These are phyloP conservation scores for Flagelloscypha sp. DNA, from an alignment of 768 basidiomycete species.

Conservation along the genomic window DNA sequence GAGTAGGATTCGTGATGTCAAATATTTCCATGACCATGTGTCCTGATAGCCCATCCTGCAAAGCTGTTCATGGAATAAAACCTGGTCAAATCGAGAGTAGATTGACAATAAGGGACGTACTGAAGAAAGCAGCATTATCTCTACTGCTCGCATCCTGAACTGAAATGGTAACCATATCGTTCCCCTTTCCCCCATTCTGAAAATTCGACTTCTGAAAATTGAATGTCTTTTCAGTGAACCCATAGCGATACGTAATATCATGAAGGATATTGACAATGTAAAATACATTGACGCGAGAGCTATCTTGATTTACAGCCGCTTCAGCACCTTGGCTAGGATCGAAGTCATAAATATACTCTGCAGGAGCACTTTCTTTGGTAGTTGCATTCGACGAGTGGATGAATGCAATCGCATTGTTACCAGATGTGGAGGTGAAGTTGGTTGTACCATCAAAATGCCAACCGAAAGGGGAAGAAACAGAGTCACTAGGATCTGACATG, in stretches of 20 bases:
- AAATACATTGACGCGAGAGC: conserved; percentile 47
- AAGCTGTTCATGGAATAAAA: neutral
- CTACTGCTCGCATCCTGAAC: conserved; percentile 39
- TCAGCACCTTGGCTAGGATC: conserved; percentile 26
- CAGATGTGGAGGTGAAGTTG: conserved; percentile 13
- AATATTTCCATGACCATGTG: conserved; percentile 20
- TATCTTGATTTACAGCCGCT: conserved; percentile 36
- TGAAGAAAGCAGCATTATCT: conserved; percentile 30
- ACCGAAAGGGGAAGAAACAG: conserved; percentile 43
- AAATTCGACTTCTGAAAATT: conserved; percentile 50
- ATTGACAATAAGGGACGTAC: too few relatives aligned
- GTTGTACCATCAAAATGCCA: conserved; percentile 31
- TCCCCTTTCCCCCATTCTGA: conserved; percentile 38
- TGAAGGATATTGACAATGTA: conserved; percentile 55
- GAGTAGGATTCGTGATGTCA: conserved; percentile 18
- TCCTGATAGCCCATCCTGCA: conserved; percentile 20
- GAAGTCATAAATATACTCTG: conserved; percentile 29
- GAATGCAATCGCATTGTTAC: conserved; percentile 32
- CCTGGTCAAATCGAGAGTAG: too few relatives aligned
- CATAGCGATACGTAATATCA: conserved; percentile 38
- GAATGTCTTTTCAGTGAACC: conserved; percentile 49
- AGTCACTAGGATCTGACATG: conserved; percentile 46
- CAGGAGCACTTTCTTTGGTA: conserved; percentile 28
- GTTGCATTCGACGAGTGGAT: conserved; percentile 19
- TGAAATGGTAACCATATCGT: conserved; percentile 44